phyloP scores from a whole-genome alignment of 208 protist genomes.

The Willaertia magna region DNA sequence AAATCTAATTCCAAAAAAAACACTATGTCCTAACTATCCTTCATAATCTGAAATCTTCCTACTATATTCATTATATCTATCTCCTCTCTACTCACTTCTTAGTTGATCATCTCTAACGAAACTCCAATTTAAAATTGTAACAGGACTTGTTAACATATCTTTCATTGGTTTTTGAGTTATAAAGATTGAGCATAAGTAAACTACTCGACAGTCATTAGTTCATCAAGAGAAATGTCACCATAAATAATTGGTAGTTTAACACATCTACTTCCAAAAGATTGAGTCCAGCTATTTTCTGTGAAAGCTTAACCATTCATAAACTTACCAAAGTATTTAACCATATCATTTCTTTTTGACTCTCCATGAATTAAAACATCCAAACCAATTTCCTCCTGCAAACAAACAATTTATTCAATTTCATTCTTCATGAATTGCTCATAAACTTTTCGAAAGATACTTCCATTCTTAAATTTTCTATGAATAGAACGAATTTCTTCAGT shows the following conservation, averaged over 20 bases:
- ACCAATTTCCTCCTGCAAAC: constrained; percentile 55
- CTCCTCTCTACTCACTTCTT: no score
- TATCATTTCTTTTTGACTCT: constrained; percentile 67
- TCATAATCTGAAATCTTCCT: no score
- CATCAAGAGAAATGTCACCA: constrained; percentile 49
- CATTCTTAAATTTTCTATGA: constrained; percentile 45
- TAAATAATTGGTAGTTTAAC: constrained; percentile 68
- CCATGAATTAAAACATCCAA: constrained; percentile 72
- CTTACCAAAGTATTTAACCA: constrained; percentile 75
- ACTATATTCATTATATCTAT: no score
- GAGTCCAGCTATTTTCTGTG: constrained; percentile 62
- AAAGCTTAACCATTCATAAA: constrained; percentile 59
- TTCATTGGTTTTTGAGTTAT: constrained; percentile 54
- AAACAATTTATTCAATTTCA: constrained; percentile 53
- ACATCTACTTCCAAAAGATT: constrained; percentile 59
- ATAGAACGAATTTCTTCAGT: constrained; percentile 51
- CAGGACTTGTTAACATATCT: constrained; percentile 70
- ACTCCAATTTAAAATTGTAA: constrained; percentile 71
- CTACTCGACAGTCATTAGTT: constrained; percentile 58
- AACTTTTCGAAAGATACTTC: constrained; percentile 31
- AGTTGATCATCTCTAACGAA: constrained; percentile 58
- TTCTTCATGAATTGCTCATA: constrained; percentile 52
- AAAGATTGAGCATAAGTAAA: constrained; percentile 49
- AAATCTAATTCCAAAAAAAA: no score
- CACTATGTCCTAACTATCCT: no score